Evolutionary conservation across 805 yeast genomes (phyloP), one percentile per base, ranked within the genome.

Genomic region (Scheffersomyces stipitis): DNA sequence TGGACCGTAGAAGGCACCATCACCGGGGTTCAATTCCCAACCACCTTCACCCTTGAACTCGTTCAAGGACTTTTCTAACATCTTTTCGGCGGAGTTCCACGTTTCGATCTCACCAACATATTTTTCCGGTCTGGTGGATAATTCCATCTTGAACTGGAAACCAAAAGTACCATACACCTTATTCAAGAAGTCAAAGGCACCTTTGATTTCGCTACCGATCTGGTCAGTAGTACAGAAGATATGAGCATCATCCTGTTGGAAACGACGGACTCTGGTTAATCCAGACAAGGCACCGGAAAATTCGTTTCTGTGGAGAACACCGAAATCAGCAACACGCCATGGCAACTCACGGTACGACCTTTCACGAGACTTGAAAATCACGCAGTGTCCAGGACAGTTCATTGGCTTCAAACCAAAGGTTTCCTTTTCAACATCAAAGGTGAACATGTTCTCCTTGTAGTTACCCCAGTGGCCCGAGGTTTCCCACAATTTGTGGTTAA

Each of bases 191-290:
- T 88, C 95, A 58, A 91, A 86, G 39, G 86, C 81, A 42, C 82
- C 83, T 35, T 79, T 77, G 48, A 91, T 88, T 71, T 91, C 98
- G 36, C 69, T 63, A 60, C 81, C 95, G 52, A 91, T 88, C 73
- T 91, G 98, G 45, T 84, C 95, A 51, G 78, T 81, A 38, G 88
- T 81, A 75, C 98, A 93, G 84, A 91, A 91, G 51, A 91, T 91
- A 65, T 91, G 99, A 32, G 96, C 97, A 69, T 91, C 99, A 66
- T 91, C 99, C 73, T 91, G 99, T 69, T 91, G 99, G 86, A 91
- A 91, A 69, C 98, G 82, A 72, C 99, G 86, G 31, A 93, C 98
- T 71, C 99, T 85, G 38, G 99, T 93, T 64, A 91, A 80, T 24
- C 75, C 75, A 28, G 96, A 81, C 49, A 91, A 75, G 9, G 98